A percentile compares a stretch with the other conserved stretches of the same genome.
Conservation (phyloP, 805 yeast species). For the Wickerhamomyces pijperi region DNA sequence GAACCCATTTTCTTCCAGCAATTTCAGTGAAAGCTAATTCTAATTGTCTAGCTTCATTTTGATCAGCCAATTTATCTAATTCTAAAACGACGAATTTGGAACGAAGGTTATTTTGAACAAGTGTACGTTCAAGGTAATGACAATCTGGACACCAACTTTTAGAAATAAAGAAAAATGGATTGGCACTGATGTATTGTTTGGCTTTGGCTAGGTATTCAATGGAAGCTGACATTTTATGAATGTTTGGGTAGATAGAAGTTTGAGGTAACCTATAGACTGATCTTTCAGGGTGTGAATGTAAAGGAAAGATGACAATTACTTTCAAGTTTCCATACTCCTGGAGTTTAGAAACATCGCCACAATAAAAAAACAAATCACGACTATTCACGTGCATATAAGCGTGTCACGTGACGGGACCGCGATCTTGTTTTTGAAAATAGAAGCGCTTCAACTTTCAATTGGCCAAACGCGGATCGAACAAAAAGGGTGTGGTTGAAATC, state of each 20-base stretch:
- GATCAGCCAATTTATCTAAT: conserved; percentile 38
- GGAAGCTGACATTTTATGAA: background rate
- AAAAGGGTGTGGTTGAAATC: background rate
- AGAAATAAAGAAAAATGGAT: conserved; percentile 46
- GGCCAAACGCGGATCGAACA: background rate
- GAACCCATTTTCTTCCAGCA: conserved; percentile 58
- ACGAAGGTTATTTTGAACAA: conserved; percentile 39
- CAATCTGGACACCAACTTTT: conserved; percentile 80
- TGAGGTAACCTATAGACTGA: too few relatives aligned
- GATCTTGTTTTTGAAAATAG: too few relatives aligned
- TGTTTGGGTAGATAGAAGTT: too few relatives aligned
- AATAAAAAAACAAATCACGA: too few relatives aligned
- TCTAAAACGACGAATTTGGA: conserved; percentile 47
- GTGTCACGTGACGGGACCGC: background rate
- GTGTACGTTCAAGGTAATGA: conserved; percentile 45
- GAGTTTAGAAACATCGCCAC: too few relatives aligned
- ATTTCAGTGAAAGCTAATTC: conserved; percentile 46
- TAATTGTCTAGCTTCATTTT: conserved; percentile 37
- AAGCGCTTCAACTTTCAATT: background rate
- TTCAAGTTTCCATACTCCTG: too few relatives aligned
- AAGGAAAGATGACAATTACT: too few relatives aligned
- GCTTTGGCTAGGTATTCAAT: conserved; percentile 21
- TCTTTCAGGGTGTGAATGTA: too few relatives aligned
- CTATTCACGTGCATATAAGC: conserved; percentile 2
- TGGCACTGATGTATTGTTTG: conserved; percentile 29